These are phyloP conservation scores for Leccinum griseonigrum DNA, from an alignment of 1,284 basidiomycete species.

Conservation along the genomic window DNA sequence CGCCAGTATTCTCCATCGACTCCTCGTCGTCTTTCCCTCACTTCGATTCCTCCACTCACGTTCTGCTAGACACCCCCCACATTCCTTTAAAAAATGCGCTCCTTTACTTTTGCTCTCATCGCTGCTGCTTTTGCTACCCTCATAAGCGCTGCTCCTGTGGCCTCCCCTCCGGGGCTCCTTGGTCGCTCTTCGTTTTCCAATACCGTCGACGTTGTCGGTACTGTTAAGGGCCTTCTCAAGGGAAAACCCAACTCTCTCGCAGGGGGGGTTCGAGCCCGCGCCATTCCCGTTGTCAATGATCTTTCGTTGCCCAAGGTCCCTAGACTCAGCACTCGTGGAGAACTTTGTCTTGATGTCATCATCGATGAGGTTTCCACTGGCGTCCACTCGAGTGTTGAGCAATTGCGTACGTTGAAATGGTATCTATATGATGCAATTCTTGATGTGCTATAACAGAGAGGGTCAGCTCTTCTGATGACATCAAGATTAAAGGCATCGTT, in stretches of 20 bases:
- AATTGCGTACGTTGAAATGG: conserved; percentile 33
- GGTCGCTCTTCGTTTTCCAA: too few species aligned
- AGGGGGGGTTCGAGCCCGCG: neutral
- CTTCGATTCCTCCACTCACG: neutral
- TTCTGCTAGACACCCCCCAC: conserved; percentile 31
- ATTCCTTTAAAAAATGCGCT: conserved; percentile 47
- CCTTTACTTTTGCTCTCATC: conserved; percentile 41
- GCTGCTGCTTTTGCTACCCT: conserved; percentile 36
- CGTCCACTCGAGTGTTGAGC: conserved; percentile 23
- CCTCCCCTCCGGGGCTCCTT: neutral
- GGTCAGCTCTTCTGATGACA: neutral
- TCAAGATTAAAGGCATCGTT: conserved; percentile 27
- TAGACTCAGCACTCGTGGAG: conserved; percentile 9
- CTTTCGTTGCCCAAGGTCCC: neutral
- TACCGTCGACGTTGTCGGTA: neutral
- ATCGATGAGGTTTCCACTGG: conserved; percentile 28
- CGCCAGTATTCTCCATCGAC: conserved; percentile 7
- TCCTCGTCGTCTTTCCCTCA: conserved; percentile 13
- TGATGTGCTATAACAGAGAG: conserved; percentile 26
- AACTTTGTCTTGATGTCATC: conserved; percentile 14
- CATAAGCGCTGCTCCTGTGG: neutral
- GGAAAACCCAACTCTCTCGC: too few species aligned
- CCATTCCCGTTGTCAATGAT: neutral
- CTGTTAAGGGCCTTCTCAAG: neutral
- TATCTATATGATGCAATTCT: neutral